Conservation (phyloP, 2,329 filamentous ascomycete species). For the Aspergillus fumigatiaffinis region DNA sequence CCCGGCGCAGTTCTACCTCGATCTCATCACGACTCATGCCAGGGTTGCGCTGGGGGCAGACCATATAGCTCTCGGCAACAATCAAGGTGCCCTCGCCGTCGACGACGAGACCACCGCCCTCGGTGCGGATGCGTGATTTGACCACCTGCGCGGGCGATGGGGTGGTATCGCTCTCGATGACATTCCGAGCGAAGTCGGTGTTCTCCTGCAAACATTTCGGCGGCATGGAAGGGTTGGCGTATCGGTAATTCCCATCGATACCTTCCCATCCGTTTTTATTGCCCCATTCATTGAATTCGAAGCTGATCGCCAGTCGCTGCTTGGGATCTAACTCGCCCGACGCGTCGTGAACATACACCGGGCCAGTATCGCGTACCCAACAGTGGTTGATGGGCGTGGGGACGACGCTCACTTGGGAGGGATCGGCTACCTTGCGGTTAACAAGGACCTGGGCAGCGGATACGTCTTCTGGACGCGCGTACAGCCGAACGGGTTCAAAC, state of each 20-base stretch:
- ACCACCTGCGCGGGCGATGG: conserved; percentile 12
- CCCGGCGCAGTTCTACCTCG: conserved; percentile 19
- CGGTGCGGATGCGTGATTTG: conserved; percentile 16
- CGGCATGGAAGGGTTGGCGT: conserved; percentile 13
- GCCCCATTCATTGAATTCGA: conserved; percentile 23
- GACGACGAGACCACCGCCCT: conserved; percentile 25
- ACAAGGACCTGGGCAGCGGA: conserved; percentile 10
- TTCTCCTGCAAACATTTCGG: conserved; percentile 11
- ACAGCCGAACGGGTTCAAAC: conserved; percentile 22
- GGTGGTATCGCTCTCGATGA: conserved; percentile 11
- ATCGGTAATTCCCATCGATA: conserved; percentile 13
- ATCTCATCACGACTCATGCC: conserved; percentile 18
- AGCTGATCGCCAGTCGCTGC: conserved; percentile 15
- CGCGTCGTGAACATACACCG: conserved; percentile 17
- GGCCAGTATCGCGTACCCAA: conserved; percentile 21
- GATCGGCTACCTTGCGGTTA: conserved; percentile 3
- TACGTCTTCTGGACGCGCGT: conserved; percentile 16
- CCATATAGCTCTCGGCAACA: conserved; percentile 25
- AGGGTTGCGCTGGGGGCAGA: conserved; percentile 25
- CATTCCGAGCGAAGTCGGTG: conserved; percentile 12
- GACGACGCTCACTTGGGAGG: conserved; percentile 11
- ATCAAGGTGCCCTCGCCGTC: conserved; percentile 31
- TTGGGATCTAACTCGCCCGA: conserved; percentile 10
- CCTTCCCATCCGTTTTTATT: conserved; percentile 10
- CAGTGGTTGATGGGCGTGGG: conserved; percentile 17